Evolutionary conservation across 768 basidiomycete genomes (phyloP), one percentile per base, ranked within the genome.

Genomic region (Rossbeevera mucosa): DNA sequence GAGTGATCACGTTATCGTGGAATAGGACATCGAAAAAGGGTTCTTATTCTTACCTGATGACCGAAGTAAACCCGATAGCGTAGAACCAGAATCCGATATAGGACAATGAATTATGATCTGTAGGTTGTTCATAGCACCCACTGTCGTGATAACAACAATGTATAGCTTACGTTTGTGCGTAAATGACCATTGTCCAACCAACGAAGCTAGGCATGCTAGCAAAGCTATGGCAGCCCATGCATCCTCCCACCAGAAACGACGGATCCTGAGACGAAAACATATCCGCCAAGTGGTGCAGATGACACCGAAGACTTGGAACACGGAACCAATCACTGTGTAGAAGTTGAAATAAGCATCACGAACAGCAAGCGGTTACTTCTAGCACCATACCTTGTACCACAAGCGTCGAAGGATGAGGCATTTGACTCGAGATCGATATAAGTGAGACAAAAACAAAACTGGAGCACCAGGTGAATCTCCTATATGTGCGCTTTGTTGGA

Each of bases 161-260:
- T n/a, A 30, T 30, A 11, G 31, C 57, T 38, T 46, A 60, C 58
- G 2, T 16, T 51, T 44, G 3, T 36, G 44, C 2, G 14, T 1
- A 24, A 47, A 49, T 11, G 38, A n/a, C 59, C 58, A 60, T 11
- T 47, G 21, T 20, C 54, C 57, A 13, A 41, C 22, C 31, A 60
- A 25, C 25, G 28, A 53, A 25, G 45, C 28, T 0, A 54, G 18
- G 25, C 59, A 50, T 8, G 44, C 45, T 16, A 61, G 9, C 16
- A 59, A 40, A 9, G 45, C 52, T 12, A 40, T 28, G n/a, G 8
- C 28, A n/a, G 55, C 60, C 53, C 55, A 61, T 0, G 44, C 53
- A 54, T 62, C 59, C 26, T 62, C 61, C 59, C 59, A 59, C 57
- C 53, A 60, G 20, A 60, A 50, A 5, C 58, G 52, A 21, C 20